Base-by-base conservation (phyloP, 1,139 yeast genomes). In the Protomyces lactucae-debilis region DNA sequence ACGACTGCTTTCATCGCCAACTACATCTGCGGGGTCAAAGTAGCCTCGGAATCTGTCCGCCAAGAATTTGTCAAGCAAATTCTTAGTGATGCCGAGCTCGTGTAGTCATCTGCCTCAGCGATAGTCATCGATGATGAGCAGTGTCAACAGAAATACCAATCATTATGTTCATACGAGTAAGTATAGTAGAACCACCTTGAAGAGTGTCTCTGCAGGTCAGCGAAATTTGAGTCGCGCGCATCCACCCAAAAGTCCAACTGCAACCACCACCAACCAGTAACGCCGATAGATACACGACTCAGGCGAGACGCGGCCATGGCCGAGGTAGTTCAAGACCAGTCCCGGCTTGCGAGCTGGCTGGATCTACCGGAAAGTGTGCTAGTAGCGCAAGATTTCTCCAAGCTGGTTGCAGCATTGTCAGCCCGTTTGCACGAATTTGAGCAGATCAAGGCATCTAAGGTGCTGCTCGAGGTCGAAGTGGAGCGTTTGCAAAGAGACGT, bases 381-480 rank as follows among this genome's bases (percentile, higher is more conserved):
- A n/a, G 10, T 10, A 3, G 18, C 9, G 10, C 16, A 55, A 46
- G 18, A 48, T 10, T 60, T 52, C 45, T 35, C 60, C 9, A 12
- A 12, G 28, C 45, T 64, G 8, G 40, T 59, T 10, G 53, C 60
- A 9, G 46, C 64, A 8, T 45, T 64, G 18, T 39, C 46, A 5
- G 61, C 51, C 5, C 63, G 65, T 35, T 67, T 65, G n/a, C 45
- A 28, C 6, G 67, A 65, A 28, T 64, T 64, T 45, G 65, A 64
- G 32, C 18, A 45, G 16, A 45, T 66, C 45, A 59, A 66, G 51
- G 55, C 64, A n/a, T 57, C 60, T 3, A 66, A 56, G 18, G 48
- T 65, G 8, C 52, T 65, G 23, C 56, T 61, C 23, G 68, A 67
- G 52, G 65, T 67, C 18, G 60, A 65, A 35, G 46, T 67, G 25